Percentiles rank a stretch among this genome's conserved stretches.
phyloP scores from a whole-genome alignment of 2,329 filamentous ascomycete genomes.

The Volutella citrinella region DNA sequence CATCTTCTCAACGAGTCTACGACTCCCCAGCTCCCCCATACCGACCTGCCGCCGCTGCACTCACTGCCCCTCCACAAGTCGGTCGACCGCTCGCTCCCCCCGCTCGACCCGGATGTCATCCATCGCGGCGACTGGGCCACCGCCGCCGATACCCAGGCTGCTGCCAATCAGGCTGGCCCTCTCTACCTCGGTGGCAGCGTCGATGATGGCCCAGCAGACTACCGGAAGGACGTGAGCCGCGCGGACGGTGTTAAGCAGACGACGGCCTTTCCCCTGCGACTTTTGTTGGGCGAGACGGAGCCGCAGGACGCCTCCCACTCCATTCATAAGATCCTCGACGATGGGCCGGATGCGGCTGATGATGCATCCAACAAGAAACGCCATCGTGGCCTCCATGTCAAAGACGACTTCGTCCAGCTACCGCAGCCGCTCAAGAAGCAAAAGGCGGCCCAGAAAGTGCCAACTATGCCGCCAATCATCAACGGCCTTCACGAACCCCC shows the following conservation, averaged over 20 bases:
- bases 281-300: conserved; percentile 40
- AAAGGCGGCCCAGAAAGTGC: conserved; percentile 54
- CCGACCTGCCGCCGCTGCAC: conserved; percentile 55
- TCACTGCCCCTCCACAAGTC: conserved; percentile 41
- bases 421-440: conserved; percentile 65
- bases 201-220: conserved; percentile 19
- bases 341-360: conserved; percentile 40
- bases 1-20: conserved; percentile 60
- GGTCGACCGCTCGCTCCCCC: conserved; percentile 45
- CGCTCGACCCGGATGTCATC: conserved; percentile 49
- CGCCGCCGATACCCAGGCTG: conserved; percentile 14
- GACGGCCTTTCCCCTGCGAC: conserved; percentile 35
- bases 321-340: conserved; percentile 45
- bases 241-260: too few species aligned
- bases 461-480: conserved; percentile 60
- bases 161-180: conserved; percentile 12
- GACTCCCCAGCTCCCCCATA: conserved; percentile 44
- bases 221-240: conserved; percentile 18
- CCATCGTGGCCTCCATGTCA: conserved; percentile 43
- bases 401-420: conserved; percentile 62
- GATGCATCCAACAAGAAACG: conserved; percentile 54
- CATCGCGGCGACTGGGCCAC: conserved; percentile 39
- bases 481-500: conserved; percentile 62
- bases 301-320: conserved; percentile 39
- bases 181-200: conserved; percentile 16